These are phyloP conservation scores for Saraca asoca DNA, from an alignment of 331 rosid genomes.

Conservation along the genomic window DNA sequence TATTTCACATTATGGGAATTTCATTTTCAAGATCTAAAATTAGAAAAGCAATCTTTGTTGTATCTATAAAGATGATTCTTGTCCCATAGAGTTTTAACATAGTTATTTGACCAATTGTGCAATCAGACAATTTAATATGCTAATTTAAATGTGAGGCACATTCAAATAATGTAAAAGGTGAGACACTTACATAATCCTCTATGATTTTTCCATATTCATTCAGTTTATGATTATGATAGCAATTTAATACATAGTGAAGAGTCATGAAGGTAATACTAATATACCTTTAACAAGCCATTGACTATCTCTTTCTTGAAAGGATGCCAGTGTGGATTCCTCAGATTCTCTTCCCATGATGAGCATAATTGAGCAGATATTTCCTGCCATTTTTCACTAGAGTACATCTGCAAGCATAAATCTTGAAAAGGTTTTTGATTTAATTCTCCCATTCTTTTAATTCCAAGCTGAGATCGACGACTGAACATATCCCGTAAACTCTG, in stretches of 20 bases:
- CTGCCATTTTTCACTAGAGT: conserved; percentile 31
- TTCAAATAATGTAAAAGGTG: not conserved
- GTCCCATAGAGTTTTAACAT: not conserved
- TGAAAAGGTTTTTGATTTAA: conserved; percentile 44
- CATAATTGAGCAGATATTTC: conserved; percentile 40
- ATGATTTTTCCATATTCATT: not conserved
- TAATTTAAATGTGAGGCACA: not conserved
- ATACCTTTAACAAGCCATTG: conserved; percentile 39
- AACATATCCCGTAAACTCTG: conserved; percentile 39
- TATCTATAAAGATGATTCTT: not conserved
- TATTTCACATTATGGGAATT: not conserved
- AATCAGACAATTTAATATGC: not conserved
- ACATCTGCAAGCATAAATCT: conserved; percentile 34
- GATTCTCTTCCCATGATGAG: conserved; percentile 41
- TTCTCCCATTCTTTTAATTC: conserved; percentile 46
- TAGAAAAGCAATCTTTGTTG: not conserved
- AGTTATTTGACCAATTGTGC: not conserved
- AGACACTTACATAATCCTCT: not conserved
- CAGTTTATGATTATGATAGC: not conserved
- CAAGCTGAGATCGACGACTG: conserved; percentile 34
- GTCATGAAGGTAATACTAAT: not conserved
- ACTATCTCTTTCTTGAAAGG: conserved; percentile 36
- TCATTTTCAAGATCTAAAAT: not conserved
- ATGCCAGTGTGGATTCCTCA: conserved; percentile 45
- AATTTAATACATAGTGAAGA: not conserved